Base-by-base conservation (phyloP, 192 early-diverging fungal species). In the Diversispora eburnea region DNA sequence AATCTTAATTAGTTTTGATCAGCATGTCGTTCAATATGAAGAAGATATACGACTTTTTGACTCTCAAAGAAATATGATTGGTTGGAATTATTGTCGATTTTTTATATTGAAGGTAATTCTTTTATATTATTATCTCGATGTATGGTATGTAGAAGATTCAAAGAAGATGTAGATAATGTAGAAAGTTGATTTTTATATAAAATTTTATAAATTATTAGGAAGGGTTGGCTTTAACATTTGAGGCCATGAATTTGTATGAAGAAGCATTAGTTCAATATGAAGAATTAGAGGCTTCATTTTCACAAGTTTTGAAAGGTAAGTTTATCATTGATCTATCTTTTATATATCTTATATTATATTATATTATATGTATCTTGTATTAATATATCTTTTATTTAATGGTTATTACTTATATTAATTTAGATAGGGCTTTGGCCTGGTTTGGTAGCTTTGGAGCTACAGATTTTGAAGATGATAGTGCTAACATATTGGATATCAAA, bases 71-170 rank as follows among this genome's bases (percentile, higher is more conserved):
- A 84, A 95, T 67, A 87, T 98, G 81, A 96, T 97, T 6, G 98
- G 98, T 0, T 99, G 98, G 98, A 99, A 99, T 79, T 99, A 97
- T 80, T 98, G 96, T 79, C 90, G 87, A 58, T 98, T 95, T 78
- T 99, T 99, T 77, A 88, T 98, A 56, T 77, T 96, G 63, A 99
- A 99, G 81, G 89, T 91, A 66, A 17, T 55, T 41, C 17, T 22
- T 22, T 17, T 49, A 48, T 51, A 48, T 22, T 22, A 61, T 20
- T 10, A 4, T 22, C 22, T 6, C n/a, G 4, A 19, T 4, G 10
- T 61, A 41, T 12, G 9, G n/a, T 61, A 22, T 5, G 20, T 8
- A 22, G 15, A 22, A 20, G 13, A 39, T 19, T 61, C 3, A 17
- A 8, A 52, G 51, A 8, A 10, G 8, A 13, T 13, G 12, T 54